Evolutionary conservation across 2,329 filamentous ascomycete genomes (phyloP).

Genomic region (Penicillium sp.): DNA sequence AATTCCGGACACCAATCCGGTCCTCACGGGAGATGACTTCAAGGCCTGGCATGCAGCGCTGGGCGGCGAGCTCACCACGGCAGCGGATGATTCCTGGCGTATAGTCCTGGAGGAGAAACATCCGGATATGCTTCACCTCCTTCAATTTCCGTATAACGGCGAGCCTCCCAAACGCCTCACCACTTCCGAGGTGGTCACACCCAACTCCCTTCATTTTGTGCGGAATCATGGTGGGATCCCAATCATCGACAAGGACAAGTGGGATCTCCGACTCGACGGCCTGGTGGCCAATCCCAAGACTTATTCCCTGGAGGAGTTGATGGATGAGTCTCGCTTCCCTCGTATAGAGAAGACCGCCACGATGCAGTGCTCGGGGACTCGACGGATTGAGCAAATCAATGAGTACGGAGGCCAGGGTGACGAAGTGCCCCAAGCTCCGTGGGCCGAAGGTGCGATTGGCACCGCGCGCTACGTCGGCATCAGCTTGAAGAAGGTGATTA

Average conservation of each 20-base stretch:
- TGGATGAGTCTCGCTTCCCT: conserved; percentile 56
- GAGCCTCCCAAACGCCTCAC: conserved; percentile 57
- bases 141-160: conserved; percentile 61
- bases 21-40: conserved; percentile 52
- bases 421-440: conserved; percentile 47
- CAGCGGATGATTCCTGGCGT: conserved; percentile 56
- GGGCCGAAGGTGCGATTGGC: conserved; percentile 63
- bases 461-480: conserved; percentile 60
- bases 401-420: conserved; percentile 63
- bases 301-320: conserved; percentile 55
- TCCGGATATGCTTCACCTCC: conserved; percentile 55
- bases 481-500: conserved; percentile 63
- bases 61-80: conserved; percentile 39
- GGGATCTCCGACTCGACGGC: conserved; percentile 52
- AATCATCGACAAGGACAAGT: conserved; percentile 53
- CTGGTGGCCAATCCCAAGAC: conserved; percentile 54
- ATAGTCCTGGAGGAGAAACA: conserved; percentile 54
- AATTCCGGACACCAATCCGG: conserved; percentile 53
- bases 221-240: conserved; percentile 69
- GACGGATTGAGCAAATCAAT: conserved; percentile 62
- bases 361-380: conserved; percentile 63
- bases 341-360: conserved; percentile 54
- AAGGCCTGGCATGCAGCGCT: conserved; percentile 55
- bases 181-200: conserved; percentile 51
- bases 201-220: conserved; percentile 60